phyloP scores from a whole-genome alignment of 108 stramenopile species.

The Epithemia pelagica region DNA sequence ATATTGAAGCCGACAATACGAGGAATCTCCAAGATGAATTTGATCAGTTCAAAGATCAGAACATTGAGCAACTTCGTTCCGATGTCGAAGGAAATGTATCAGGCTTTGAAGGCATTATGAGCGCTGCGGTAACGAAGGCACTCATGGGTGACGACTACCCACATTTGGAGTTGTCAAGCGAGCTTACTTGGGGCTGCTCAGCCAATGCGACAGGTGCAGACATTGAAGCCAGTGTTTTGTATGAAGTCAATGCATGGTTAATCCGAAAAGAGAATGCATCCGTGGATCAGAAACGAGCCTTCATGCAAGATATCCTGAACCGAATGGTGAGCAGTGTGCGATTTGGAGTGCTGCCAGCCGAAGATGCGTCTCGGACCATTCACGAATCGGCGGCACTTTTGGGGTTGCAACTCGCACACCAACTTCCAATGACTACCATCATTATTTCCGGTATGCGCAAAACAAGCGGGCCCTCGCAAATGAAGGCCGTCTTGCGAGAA shows the following conservation, averaged over 20 bases:
- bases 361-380: slow-evolving; percentile 62
- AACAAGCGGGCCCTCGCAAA: slow-evolving; percentile 40
- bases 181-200: slow-evolving; percentile 37
- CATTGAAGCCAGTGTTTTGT: slow-evolving; percentile 67
- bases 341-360: slow-evolving; percentile 40
- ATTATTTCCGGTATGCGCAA: slow-evolving; percentile 79
- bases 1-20: slow-evolving; percentile 43
- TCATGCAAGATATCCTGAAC: slow-evolving; percentile 71
- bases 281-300: slow-evolving; percentile 43
- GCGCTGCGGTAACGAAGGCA: slow-evolving; percentile 66
- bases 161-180: slow-evolving; percentile 16
- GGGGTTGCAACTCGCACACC: slow-evolving; percentile 54
- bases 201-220: slow-evolving; percentile 34
- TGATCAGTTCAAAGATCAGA: slow-evolving; percentile 75
- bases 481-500: slow-evolving; percentile 42
- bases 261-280: slow-evolving; percentile 51
- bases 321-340: slow-evolving; percentile 59
- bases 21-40: slow-evolving; percentile 69
- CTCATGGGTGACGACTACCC: slow-evolving; percentile 62
- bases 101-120: slow-evolving; percentile 78
- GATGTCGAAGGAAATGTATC: slow-evolving; percentile 55
- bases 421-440: slow-evolving; percentile 57
- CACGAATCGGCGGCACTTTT: slow-evolving; percentile 76
- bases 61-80: slow-evolving; percentile 58
- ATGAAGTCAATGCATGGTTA: slow-evolving; percentile 69